phyloP scores from a whole-genome alignment of 129 eudicot genomes.

The Scalesia atractyloides region DNA sequence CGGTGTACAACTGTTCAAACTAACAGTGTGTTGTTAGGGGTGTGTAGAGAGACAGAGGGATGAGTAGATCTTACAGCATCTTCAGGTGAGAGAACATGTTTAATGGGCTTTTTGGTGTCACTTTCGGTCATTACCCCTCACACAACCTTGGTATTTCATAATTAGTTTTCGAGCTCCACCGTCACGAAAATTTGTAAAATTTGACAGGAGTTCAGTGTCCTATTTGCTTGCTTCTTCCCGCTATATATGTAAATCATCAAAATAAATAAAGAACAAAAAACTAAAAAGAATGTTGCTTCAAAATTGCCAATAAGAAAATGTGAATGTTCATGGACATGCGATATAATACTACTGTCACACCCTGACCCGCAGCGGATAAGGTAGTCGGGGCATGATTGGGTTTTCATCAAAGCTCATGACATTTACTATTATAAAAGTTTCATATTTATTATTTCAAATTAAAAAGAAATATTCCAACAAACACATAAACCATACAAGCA shows the following conservation, averaged over 20 bases:
- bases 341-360: too few relatives aligned
- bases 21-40: not conserved
- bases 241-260: not conserved
- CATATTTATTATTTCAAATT: too few relatives aligned
- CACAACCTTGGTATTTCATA: slow-evolving; percentile 52
- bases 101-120: slow-evolving; percentile 53
- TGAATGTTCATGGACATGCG: too few relatives aligned
- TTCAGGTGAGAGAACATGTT: slow-evolving; percentile 51
- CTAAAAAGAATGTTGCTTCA: too few relatives aligned
- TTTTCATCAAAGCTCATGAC: too few relatives aligned
- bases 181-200: slow-evolving; percentile 48
- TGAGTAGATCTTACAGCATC: slow-evolving; percentile 48
- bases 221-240: slow-evolving; percentile 79
- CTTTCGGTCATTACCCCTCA: slow-evolving; percentile 75
- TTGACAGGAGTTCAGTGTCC: slow-evolving; percentile 57
- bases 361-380: too few relatives aligned
- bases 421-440: too few relatives aligned
- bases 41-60: slow-evolving; percentile 2
- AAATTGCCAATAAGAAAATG: too few relatives aligned
- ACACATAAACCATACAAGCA: too few relatives aligned
- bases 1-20: not conserved
- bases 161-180: slow-evolving; percentile 34
- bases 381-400: too few relatives aligned
- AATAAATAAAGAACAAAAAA: too few relatives aligned
- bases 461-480: too few relatives aligned